Conservation (phyloP, 305 asterid species). For the Fraxinus velutina region DNA sequence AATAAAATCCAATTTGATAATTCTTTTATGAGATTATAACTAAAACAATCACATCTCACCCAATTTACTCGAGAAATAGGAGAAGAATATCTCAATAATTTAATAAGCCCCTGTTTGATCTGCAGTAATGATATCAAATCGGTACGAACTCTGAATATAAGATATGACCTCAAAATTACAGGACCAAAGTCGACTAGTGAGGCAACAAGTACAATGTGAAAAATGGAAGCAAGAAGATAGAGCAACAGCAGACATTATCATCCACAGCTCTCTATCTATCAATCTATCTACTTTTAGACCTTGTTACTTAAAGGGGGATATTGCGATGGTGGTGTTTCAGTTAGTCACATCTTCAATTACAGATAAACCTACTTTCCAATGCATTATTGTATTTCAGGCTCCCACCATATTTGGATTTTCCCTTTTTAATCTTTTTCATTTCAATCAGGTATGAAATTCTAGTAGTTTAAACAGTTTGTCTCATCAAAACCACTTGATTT, state of each 20-base stretch:
- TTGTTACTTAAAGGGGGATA: slow-evolving; percentile 46
- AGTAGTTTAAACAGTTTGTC: slow-evolving; percentile 35
- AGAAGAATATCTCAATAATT: too few relatives aligned
- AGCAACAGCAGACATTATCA: background rate
- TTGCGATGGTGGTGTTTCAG: slow-evolving; percentile 57
- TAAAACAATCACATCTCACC: background rate
- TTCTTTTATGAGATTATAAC: background rate
- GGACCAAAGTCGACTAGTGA: background rate
- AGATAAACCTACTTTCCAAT: slow-evolving; percentile 32
- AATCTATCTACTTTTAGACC: slow-evolving; percentile 3
- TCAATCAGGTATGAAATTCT: slow-evolving; percentile 25
- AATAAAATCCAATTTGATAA: background rate
- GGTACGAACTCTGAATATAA: background rate
- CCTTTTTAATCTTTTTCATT: slow-evolving; percentile 23
- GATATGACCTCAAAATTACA: background rate
- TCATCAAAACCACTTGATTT: slow-evolving; percentile 30
- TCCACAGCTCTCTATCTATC: slow-evolving; percentile 16
- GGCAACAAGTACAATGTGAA: background rate
- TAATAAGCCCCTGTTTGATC: too few relatives aligned
- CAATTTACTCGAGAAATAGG: background rate
- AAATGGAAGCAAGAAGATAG: background rate
- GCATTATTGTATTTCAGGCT: slow-evolving; percentile 36
- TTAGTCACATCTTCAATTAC: slow-evolving; percentile 55
- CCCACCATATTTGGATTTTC: slow-evolving; percentile 28
- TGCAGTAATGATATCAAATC: background rate